phyloP scores from a whole-genome alignment of 371 early-diverging fungal species.

The Mortierella sp. region DNA sequence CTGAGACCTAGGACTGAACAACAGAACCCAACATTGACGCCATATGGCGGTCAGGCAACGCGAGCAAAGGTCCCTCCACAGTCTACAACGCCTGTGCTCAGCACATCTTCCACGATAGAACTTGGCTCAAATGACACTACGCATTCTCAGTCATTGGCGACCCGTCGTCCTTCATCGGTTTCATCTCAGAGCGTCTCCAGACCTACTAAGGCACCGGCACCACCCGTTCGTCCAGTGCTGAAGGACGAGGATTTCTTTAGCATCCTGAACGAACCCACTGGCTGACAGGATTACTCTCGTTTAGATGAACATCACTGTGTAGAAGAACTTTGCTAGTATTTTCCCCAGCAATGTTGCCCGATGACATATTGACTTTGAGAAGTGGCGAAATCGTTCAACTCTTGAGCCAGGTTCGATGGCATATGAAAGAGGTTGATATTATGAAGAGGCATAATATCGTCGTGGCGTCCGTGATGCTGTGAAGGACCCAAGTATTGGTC shows the following conservation, averaged over 20 bases:
- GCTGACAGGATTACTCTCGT: too few species aligned
- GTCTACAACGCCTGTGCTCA: background rate
- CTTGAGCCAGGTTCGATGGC: too few species aligned
- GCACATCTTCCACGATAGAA: background rate
- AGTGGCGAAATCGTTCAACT: too few species aligned
- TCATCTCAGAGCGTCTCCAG: slow-evolving; percentile 8
- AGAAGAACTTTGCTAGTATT: too few species aligned
- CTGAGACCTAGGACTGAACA: background rate
- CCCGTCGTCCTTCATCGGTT: slow-evolving; percentile 9
- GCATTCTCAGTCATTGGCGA: background rate
- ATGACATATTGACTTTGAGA: too few species aligned
- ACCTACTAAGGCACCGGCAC: background rate
- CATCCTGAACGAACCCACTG: slow-evolving; percentile 22
- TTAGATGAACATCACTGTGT: too few species aligned
- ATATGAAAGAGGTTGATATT: too few species aligned
- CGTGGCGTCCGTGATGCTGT: too few species aligned
- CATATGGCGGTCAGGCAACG: background rate
- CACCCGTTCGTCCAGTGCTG: slow-evolving; percentile 11
- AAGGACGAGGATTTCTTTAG: slow-evolving; percentile 49
- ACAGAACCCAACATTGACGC: background rate
- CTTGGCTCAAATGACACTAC: background rate
- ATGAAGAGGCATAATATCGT: too few species aligned
- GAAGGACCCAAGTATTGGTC: too few species aligned
- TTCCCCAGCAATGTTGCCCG: too few species aligned
- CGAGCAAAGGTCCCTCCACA: background rate